phyloP scores from a whole-genome alignment of 495 filamentous ascomycete genomes.

The Umbilicaria muhlenbergii region DNA sequence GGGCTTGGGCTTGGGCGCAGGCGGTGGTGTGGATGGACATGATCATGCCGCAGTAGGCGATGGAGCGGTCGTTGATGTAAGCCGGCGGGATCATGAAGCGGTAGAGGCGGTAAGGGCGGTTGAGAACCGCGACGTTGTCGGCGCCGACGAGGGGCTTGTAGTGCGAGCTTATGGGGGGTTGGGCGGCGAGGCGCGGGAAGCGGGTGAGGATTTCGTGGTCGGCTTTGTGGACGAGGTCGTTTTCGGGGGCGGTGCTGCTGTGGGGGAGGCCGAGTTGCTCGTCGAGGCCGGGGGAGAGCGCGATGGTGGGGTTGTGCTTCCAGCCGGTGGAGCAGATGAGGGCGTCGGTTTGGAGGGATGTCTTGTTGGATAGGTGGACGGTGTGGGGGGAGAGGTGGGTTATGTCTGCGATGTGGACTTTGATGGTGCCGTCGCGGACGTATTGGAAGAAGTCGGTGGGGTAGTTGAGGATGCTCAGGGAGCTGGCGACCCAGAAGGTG shows the following conservation, averaged over 20 bases:
- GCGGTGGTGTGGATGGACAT: slow-evolving; percentile 47
- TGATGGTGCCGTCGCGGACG: slow-evolving; percentile 39
- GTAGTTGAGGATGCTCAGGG: slow-evolving; percentile 57
- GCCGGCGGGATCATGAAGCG: slow-evolving; percentile 58
- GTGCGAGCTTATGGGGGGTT: slow-evolving; percentile 19
- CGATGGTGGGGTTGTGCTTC: slow-evolving; percentile 45
- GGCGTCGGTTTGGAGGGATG: slow-evolving; percentile 38
- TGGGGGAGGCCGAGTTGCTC: slow-evolving; percentile 20
- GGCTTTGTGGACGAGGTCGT: slow-evolving; percentile 24
- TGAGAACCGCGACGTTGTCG: slow-evolving; percentile 14
- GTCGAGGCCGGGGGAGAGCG: slow-evolving; percentile 38
- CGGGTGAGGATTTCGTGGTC: slow-evolving; percentile 50
- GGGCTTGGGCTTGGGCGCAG: slow-evolving; percentile 48
- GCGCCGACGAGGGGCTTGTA: slow-evolving; percentile 15
- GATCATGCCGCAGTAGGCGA: slow-evolving; percentile 52
- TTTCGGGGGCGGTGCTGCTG: slow-evolving; percentile 16
- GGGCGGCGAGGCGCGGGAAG: slow-evolving; percentile 45
- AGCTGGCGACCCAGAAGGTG: slow-evolving; percentile 46
- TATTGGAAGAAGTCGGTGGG: slow-evolving; percentile 47
- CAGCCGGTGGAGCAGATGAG: slow-evolving; percentile 60
- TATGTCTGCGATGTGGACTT: slow-evolving; percentile 46
- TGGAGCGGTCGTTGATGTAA: slow-evolving; percentile 35
- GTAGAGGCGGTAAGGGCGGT: slow-evolving; percentile 35
- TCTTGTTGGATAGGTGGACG: slow-evolving; percentile 41
- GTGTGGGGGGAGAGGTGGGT: slow-evolving; percentile 27